A percentile compares a stretch with the other conserved stretches of the same genome.
Evolutionary conservation across 805 yeast species (phyloP).

Genomic region (Starmera dryadoides): DNA sequence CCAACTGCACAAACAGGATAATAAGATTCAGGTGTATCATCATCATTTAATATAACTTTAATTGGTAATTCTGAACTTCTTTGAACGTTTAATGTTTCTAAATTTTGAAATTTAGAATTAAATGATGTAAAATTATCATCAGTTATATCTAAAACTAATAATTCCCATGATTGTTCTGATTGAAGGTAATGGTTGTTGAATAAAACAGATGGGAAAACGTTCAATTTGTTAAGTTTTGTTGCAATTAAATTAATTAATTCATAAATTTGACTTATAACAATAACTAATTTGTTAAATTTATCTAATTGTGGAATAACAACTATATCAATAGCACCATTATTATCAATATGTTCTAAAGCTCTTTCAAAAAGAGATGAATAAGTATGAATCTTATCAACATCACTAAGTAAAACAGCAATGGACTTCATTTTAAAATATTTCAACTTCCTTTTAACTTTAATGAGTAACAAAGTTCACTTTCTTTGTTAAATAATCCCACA

Average conservation of each 20-base stretch:
- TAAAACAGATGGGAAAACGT: slow-evolving; percentile 12
- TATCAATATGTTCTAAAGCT: slow-evolving; percentile 6
- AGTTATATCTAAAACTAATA: slow-evolving; percentile 8
- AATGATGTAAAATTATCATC: slow-evolving; percentile 8
- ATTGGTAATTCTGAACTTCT: not conserved
- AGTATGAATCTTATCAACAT: slow-evolving; percentile 9
- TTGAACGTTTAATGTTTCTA: slow-evolving; percentile 6
- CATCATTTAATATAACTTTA: slow-evolving; percentile 6
- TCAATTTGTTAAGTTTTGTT: slow-evolving; percentile 3
- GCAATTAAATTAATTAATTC: not conserved
- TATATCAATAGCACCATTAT: slow-evolving; percentile 6
- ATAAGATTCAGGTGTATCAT: slow-evolving; percentile 15
- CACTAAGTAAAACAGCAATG: slow-evolving; percentile 11
- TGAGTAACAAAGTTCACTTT: no score
- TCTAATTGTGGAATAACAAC: slow-evolving; percentile 7
- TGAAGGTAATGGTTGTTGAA: slow-evolving; percentile 18
- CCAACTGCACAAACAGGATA: slow-evolving; percentile 61
- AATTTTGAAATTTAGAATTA: slow-evolving; percentile 4
- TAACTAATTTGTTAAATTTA: no score
- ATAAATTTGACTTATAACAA: not conserved
- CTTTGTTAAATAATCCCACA: no score
- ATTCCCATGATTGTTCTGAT: slow-evolving; percentile 14
- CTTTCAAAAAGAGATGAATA: slow-evolving; percentile 13
- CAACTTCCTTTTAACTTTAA: no score
- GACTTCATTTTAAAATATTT: no score